Evolutionary conservation across 2,329 filamentous ascomycete species (phyloP), one percentile per base, ranked within the genome.

Genomic region (Fusarium equiseti): DNA sequence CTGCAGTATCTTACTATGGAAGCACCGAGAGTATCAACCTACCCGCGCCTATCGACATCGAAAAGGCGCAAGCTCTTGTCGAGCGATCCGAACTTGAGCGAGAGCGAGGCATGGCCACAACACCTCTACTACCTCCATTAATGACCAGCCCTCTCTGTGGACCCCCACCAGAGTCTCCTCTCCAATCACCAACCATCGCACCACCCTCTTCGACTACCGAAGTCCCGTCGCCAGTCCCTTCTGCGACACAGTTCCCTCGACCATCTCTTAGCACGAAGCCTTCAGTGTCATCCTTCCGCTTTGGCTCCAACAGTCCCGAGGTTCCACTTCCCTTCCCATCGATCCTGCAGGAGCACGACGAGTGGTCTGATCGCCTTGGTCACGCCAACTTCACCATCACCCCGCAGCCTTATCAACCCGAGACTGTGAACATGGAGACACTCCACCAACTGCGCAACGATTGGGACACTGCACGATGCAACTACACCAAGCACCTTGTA

Each of bases 361-460:
- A 91, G 72, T 98, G 95, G 95, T 91, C 93, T 2, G 89, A 91
- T 76, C 90, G 89, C 60, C 88, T 98, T 16, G 95, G 95, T 29
- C 95, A 98, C 78, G 95, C 95, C 70, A 97, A 98, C 82, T 98
- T 97, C 79, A 95, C 89, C 74, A 97, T 98, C 73, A 83, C 88
- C 24, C 95, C 95, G 0, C 88, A 91, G 77, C 95, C 95, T 0
- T 97, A 97, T 76, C 80, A 88, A 11, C 91, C 93, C 0, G 86
- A 89, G 18, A 77, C 77, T 5, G 88, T 88, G 68, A 89, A 91
- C 70, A 77, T 90, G 12, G 85, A 87, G 7, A 78, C 83, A 2
- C 80, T 89, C 27, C 87, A 87, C 35, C 87, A 89, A 76, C 85
- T 97, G 53, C 89, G 92, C 54, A 85, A 88, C 9, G 92, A 97